phyloP scores from a whole-genome alignment of 805 yeast genomes.

The Candida sithepensis region DNA sequence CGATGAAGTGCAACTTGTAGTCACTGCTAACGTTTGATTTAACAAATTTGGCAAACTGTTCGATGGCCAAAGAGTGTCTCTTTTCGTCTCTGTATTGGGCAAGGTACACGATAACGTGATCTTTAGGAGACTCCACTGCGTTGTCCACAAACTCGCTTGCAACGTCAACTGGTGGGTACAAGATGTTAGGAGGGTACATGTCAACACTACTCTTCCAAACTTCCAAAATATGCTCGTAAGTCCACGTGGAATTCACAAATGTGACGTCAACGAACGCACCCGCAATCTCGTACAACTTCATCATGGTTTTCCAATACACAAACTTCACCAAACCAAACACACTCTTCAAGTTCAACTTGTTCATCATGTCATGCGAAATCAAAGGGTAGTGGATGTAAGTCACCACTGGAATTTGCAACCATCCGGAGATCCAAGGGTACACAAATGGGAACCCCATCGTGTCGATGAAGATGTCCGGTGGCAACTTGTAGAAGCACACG shows the following conservation, averaged over 20 bases:
- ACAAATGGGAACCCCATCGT: constrained; percentile 92
- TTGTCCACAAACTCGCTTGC: constrained; percentile 35
- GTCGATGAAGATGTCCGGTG: constrained; percentile 91
- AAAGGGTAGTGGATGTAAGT: constrained; percentile 96
- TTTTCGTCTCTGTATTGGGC: constrained; percentile 97
- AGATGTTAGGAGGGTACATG: constrained; percentile 35
- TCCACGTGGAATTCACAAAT: constrained; percentile 89
- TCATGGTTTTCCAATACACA: constrained; percentile 69
- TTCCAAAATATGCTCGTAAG: constrained; percentile 62
- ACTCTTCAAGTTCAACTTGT: constrained; percentile 40
- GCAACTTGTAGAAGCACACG: constrained; percentile 63
- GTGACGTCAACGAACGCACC: constrained; percentile 67
- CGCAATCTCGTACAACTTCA: constrained; percentile 57
- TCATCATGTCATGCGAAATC: constrained; percentile 83
- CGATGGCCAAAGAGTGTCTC: constrained; percentile 70
- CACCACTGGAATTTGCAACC: constrained; percentile 68
- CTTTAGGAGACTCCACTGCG: constrained; percentile 25
- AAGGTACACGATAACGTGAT: constrained; percentile 49
- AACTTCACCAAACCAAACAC: constrained; percentile 38
- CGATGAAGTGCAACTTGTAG: constrained; percentile 63
- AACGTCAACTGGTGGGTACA: constrained; percentile 91
- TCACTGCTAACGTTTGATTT: constrained; percentile 32
- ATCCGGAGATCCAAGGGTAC: constrained; percentile 58
- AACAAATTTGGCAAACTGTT: constrained; percentile 58
- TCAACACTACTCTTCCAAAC: constrained; percentile 56